Base-by-base conservation (phyloP, 2,329 filamentous ascomycete genomes). In the Colletotrichum acutatum region DNA sequence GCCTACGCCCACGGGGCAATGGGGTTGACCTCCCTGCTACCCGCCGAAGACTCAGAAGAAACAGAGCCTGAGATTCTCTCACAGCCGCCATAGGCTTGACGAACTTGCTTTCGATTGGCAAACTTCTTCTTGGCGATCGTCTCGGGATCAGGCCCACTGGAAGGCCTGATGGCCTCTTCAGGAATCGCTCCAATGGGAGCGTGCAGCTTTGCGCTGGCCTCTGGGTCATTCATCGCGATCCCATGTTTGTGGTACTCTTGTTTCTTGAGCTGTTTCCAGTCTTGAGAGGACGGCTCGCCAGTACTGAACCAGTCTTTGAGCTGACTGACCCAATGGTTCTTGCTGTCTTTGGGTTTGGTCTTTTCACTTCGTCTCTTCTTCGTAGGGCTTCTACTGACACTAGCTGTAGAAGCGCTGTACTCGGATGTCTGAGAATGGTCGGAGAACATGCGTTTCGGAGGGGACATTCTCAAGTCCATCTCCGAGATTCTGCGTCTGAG, bases 211-310 rank as follows among this genome's bases (percentile, higher is more conserved):
- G 79, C 82, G 34, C 81, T 84, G 11, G 85, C 84, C 19, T 78
- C 78, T 5, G 86, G 85, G 59, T 88, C 85, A 28, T 83, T 81
- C 58, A 78, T 78, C 22, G 84, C 78, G 63, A 88, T 78, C 24
- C 85, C 86, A n/a, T 85, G 83, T 54, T 80, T 84, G 59, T 82
- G 80, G 74, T 82, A 88, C 1, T 82, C 79, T 16, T 82, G 81
- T 65, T 80, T 83, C 75, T 84, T 86, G 74, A 87, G 85, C 16
- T 84, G 78, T 75, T 84, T 86, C 75, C 88, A 80, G 1, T 86
- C 87, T 57, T 86, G 84, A 1, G 82, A 81, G 0, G 87, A 88
- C 12, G 87, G 87, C 74, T 89, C 87, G 60, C 84, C 86, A 26
- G 83, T 81, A 1, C 82, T 81, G 8, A 88, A 77, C 87, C 87